Base-by-base conservation (phyloP, 805 yeast genomes). In the Priceomyces castillae region DNA sequence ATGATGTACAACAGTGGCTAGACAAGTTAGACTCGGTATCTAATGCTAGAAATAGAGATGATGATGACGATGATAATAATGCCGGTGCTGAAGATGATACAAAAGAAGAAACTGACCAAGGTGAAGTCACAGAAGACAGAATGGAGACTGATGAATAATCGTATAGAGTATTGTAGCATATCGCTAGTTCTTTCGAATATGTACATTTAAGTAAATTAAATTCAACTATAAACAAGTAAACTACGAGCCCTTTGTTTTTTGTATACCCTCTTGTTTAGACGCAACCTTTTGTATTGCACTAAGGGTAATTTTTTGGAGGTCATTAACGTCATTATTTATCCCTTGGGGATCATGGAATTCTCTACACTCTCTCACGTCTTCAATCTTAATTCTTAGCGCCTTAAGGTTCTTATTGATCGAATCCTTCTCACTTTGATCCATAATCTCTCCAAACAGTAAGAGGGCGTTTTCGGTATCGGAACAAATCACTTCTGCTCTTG, bases 381-480 rank as follows among this genome's bases (percentile, higher is more conserved):
- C 51, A 34, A 69, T 65, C 52, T 64, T 62, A 7, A 4, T 18
- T 34, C 63, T 54, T 34, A 70, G 56, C 0, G 42, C 52, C 12
- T 38, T 46, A 1, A 69, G 46, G 28, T 41, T 48, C 1, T 19
- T 38, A 5, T 33, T 26, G 11, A 71, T 64, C 6, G 30, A 42
- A 1, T 48, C 46, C 59, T 72, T 77, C 54, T 83, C 89, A 47
- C 69, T 79, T 5, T 59, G 48, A 3, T 62, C 67, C 74, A 80
- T 73, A 7, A 64, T 47, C 6, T 65, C 62, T 7, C 76, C 74
- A 58, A 85, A 89, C 68, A 87, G 95, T 52, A 73, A 72, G 49
- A 94, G 71, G 7, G 96, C 92, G 66, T 77, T 77, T 65, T 90
- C 97, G 40, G 96, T 89, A 65, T 94, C 99, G 57, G 85, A 83